Percentiles rank a stretch among this genome's conserved stretches.
These are phyloP conservation scores for Microbotryum intermedium DNA, from an alignment of 1,284 basidiomycete species.

Conservation along the genomic window DNA sequence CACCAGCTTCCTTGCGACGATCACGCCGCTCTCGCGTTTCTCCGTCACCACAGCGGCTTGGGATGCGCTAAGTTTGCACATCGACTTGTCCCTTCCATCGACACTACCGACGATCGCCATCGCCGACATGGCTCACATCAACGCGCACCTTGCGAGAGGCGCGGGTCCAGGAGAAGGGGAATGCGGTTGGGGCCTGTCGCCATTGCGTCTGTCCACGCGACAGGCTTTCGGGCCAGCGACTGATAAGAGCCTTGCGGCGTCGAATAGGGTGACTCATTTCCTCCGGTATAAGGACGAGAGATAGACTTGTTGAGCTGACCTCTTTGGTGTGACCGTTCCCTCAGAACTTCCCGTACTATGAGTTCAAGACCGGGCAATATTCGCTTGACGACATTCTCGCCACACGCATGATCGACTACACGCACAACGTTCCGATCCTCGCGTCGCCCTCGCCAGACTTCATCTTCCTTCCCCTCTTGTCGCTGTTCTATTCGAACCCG, in stretches of 20 bases:
- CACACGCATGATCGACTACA: conserved; percentile 19
- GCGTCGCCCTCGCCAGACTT: conserved; percentile 24
- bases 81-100: neutral
- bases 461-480: conserved; percentile 26
- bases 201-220: conserved; percentile 9
- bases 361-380: conserved; percentile 24
- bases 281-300: no score
- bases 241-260: no score
- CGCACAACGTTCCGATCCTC: conserved; percentile 17
- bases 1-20: conserved; percentile 5
- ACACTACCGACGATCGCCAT: conserved; percentile 19
- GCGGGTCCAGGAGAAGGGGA: neutral
- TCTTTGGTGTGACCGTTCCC: neutral
- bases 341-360: conserved; percentile 23
- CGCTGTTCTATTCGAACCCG: conserved; percentile 23
- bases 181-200: conserved; percentile 13
- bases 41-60: conserved; percentile 16
- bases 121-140: conserved; percentile 22
- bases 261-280: no score
- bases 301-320: neutral
- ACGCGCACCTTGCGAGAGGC: conserved; percentile 1
- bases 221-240: neutral
- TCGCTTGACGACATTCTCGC: conserved; percentile 29
- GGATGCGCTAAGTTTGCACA: conserved; percentile 5
- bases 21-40: conserved; percentile 10